phyloP scores from a whole-genome alignment of 495 filamentous ascomycete species.

The Rhypophila decipiens region DNA sequence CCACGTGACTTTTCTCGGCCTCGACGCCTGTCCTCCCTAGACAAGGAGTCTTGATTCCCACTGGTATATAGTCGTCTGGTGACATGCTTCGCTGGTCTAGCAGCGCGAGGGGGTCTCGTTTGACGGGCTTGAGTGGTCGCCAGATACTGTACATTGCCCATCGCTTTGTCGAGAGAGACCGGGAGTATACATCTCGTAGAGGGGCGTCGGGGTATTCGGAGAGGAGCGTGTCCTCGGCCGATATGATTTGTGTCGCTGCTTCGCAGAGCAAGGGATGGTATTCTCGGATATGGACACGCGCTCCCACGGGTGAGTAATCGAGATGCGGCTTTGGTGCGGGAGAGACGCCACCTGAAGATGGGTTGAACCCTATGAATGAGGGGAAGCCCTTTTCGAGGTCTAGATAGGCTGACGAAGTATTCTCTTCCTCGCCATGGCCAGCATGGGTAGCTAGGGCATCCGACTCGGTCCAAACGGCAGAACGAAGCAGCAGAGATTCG shows the following conservation, averaged over 20 bases:
- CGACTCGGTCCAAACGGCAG: neutral
- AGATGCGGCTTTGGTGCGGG: slow-evolving; percentile 12
- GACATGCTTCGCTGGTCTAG: slow-evolving; percentile 1
- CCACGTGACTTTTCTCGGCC: slow-evolving; percentile 1
- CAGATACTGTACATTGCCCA: slow-evolving; percentile 15
- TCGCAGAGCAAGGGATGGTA: neutral
- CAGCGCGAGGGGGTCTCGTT: slow-evolving; percentile 9
- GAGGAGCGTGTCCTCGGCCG: slow-evolving; percentile 5
- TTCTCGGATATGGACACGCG: slow-evolving; percentile 6
- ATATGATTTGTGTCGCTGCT: slow-evolving; percentile 4
- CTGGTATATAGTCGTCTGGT: slow-evolving; percentile 1
- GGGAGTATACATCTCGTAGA: neutral
- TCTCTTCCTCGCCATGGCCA: neutral
- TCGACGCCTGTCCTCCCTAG: slow-evolving; percentile 1
- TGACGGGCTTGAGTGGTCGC: slow-evolving; percentile 12
- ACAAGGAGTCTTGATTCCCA: neutral
- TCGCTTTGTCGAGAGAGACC: neutral
- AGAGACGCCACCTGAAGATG: slow-evolving; percentile 3
- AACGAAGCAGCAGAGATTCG: neutral
- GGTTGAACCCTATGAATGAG: slow-evolving; percentile 9
- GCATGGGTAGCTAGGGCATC: neutral
- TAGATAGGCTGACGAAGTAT: neutral
- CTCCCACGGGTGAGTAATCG: slow-evolving; percentile 10
- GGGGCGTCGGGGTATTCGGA: neutral
- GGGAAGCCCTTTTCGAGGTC: slow-evolving; percentile 3